Evolutionary conservation across 2,329 filamentous ascomycete species (phyloP).

Genomic region (Alternaria incomplexa): DNA sequence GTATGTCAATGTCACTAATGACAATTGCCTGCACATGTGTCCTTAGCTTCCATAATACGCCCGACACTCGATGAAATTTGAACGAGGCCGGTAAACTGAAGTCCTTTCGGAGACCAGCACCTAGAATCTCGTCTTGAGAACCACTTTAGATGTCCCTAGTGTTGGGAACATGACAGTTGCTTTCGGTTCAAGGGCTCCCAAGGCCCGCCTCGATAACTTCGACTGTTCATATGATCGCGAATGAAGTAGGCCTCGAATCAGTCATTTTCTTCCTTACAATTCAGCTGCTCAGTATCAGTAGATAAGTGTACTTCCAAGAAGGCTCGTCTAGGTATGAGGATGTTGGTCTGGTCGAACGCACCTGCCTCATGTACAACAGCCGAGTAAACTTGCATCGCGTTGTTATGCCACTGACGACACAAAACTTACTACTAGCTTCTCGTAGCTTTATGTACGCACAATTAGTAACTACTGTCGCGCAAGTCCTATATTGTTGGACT

Average conservation of each 20-base stretch:
- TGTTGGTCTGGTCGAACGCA: not conserved
- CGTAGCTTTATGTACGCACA: not conserved
- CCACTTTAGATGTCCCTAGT: fast-evolving
- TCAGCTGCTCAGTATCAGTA: too few species aligned
- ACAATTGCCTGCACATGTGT: not conserved
- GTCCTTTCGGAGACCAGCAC: not conserved
- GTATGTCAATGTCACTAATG: not conserved
- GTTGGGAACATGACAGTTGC: fast-evolving
- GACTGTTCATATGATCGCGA: too few species aligned
- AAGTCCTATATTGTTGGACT: not conserved
- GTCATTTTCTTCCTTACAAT: too few species aligned
- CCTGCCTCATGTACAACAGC: not conserved
- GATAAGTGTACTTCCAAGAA: too few species aligned
- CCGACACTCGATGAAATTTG: not conserved
- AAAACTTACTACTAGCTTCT: not conserved
- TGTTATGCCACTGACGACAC: not conserved
- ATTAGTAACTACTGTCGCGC: not conserved
- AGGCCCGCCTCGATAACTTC: too few species aligned
- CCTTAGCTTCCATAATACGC: fast-evolving
- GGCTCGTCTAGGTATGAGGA: too few species aligned
- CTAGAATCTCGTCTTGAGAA: not conserved
- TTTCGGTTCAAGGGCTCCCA: not conserved
- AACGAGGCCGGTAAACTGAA: not conserved
- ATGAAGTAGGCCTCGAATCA: too few species aligned
- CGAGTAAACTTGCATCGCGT: not conserved